Conservation (phyloP, 345 rosid species). For the Hirschfeldia incana region DNA sequence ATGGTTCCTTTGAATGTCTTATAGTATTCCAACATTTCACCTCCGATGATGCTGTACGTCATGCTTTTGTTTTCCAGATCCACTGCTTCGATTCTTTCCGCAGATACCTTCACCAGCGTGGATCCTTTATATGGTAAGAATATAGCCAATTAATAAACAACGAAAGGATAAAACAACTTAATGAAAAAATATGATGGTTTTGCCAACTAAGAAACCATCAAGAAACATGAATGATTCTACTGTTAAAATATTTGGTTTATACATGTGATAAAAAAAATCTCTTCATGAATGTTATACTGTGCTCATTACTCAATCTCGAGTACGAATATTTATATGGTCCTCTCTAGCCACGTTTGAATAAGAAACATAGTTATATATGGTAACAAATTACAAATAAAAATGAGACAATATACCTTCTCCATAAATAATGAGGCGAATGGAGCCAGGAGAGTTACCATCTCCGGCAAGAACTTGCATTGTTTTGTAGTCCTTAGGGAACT, state of each 20-base stretch:
- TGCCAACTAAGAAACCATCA: background rate
- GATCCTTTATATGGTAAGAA: conserved; percentile 51
- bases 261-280: background rate
- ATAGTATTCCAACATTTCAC: conserved; percentile 79
- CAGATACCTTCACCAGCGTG: conserved; percentile 61
- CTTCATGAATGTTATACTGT: background rate
- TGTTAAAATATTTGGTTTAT: background rate
- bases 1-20: conserved; percentile 64
- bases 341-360: background rate
- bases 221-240: conserved; percentile 1
- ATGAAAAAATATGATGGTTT: background rate
- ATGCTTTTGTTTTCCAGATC: conserved; percentile 57
- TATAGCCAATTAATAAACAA: background rate
- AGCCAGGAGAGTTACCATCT: conserved; percentile 77
- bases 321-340: background rate
- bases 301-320: background rate
- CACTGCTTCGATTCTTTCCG: conserved; percentile 71
- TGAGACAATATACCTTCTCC: conserved; percentile 48
- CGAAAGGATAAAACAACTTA: background rate
- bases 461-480: conserved; percentile 78
- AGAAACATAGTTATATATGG: background rate
- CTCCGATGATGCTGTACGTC: conserved; percentile 64
- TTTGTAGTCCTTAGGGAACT: conserved; percentile 76
- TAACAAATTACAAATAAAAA: background rate
- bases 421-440: conserved; percentile 68